These are phyloP conservation scores for Solanum pennellii DNA, from an alignment of 257 asterid species.

Conservation along the genomic window DNA sequence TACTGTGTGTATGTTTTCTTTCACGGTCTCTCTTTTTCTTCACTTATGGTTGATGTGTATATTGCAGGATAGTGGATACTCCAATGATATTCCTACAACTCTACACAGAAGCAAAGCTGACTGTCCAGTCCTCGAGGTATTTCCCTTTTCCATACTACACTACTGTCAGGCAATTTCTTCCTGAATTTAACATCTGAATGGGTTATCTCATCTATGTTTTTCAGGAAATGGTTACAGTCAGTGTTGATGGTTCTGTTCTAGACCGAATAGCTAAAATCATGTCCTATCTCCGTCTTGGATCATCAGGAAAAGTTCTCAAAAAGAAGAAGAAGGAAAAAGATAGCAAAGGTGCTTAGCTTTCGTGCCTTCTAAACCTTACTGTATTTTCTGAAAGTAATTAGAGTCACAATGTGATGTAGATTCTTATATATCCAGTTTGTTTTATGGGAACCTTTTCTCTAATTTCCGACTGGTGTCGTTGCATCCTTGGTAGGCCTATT, in stretches of 20 bases:
- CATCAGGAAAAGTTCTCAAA: constrained; percentile 96
- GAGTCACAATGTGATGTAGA: not conserved
- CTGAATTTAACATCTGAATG: not conserved
- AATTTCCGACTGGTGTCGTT: not conserved
- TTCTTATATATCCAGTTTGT: not conserved
- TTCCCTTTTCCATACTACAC: not conserved
- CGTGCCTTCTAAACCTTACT: not conserved
- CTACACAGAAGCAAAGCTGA: constrained; percentile 97
- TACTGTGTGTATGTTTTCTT: not conserved
- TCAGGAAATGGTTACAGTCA: constrained; percentile 96
- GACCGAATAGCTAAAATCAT: constrained; percentile 95
- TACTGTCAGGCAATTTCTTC: not conserved
- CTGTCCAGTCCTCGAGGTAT: constrained; percentile 96
- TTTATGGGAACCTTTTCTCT: not conserved
- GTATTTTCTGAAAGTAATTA: not conserved
- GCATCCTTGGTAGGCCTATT: not conserved
- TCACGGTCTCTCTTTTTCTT: not conserved
- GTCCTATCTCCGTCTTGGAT: constrained; percentile 98
- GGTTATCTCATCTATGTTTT: not conserved
- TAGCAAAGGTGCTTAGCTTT: constrained; percentile 47
- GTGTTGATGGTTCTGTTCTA: constrained; percentile 92
- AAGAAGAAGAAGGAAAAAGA: constrained; percentile 95
- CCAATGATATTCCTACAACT: constrained; percentile 93
- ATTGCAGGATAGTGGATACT: constrained; percentile 74
- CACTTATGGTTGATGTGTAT: not conserved